Conservation (phyloP, 805 yeast genomes). For the Suhomyces sp. region DNA sequence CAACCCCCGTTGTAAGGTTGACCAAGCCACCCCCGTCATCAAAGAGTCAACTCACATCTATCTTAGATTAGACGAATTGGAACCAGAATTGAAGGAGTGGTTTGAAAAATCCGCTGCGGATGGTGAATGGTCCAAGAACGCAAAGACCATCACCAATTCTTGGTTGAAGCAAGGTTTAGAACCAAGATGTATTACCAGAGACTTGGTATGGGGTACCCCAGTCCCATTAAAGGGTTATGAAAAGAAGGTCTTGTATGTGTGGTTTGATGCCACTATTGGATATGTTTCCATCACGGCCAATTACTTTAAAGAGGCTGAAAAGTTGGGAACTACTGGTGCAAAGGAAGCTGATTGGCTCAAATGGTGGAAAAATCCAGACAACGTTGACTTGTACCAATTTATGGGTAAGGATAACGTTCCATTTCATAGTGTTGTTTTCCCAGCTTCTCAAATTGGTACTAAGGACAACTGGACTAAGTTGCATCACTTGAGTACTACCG, state of each 20-base stretch:
- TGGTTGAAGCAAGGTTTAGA: slow-evolving; percentile 94
- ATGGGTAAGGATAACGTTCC: slow-evolving; percentile 99
- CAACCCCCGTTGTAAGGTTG: slow-evolving; percentile 94
- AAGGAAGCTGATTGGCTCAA: slow-evolving; percentile 58
- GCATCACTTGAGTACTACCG: slow-evolving; percentile 91
- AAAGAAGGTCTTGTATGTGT: slow-evolving; percentile 91
- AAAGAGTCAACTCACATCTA: slow-evolving; percentile 84
- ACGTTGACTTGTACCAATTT: slow-evolving; percentile 88
- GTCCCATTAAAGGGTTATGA: slow-evolving; percentile 87
- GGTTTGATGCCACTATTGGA: slow-evolving; percentile 99
- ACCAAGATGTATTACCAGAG: slow-evolving; percentile 97
- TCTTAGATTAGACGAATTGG: slow-evolving; percentile 79
- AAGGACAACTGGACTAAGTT: slow-evolving; percentile 85
- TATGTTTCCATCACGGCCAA: slow-evolving; percentile 95
- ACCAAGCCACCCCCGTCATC: slow-evolving; percentile 76
- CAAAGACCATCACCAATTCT: slow-evolving; percentile 81
- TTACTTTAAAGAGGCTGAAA: slow-evolving; percentile 48
- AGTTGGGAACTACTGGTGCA: slow-evolving; percentile 16
- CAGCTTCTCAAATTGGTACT: slow-evolving; percentile 88
- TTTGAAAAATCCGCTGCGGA: slow-evolving; percentile 59
- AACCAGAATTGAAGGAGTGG: slow-evolving; percentile 75
- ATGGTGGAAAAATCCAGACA: slow-evolving; percentile 96
- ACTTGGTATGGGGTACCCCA: slow-evolving; percentile 97
- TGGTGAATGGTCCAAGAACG: slow-evolving; percentile 91
- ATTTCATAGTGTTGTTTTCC: slow-evolving; percentile 98